Conservation (phyloP, 768 basidiomycete genomes). For the Lanmaoa pseudosensibilis region DNA sequence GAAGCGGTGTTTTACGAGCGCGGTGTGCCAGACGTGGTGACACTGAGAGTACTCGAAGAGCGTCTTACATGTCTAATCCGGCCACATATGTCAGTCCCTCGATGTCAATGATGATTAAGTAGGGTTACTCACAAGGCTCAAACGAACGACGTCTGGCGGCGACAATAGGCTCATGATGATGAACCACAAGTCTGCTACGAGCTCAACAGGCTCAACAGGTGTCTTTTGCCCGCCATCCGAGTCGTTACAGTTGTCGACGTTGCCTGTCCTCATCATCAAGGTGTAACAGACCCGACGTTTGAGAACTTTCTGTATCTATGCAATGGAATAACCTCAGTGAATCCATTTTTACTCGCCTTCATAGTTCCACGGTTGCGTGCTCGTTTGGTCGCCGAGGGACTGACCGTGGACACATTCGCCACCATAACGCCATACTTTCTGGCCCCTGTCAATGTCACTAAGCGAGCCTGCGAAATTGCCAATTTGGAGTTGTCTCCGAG, state of each 20-base stretch:
- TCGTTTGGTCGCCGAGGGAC: background rate
- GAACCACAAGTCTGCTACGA: constrained; percentile 31
- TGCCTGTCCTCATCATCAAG: background rate
- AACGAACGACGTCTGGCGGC: constrained; percentile 23
- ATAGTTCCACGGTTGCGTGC: constrained; percentile 1
- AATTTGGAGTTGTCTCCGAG: too few relatives aligned
- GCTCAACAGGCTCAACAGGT: constrained; percentile 3
- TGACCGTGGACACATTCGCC: constrained; percentile 14
- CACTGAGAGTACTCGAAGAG: constrained; percentile 25
- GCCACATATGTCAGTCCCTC: background rate
- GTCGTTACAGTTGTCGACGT: background rate
- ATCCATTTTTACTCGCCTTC: constrained; percentile 10
- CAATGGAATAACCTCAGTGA: background rate
- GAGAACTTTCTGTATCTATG: background rate
- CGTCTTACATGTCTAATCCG: constrained; percentile 25
- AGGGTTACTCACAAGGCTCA: constrained; percentile 26
- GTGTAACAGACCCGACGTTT: background rate
- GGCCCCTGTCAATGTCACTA: background rate
- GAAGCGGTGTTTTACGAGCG: constrained; percentile 26
- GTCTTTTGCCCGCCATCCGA: background rate
- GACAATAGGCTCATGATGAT: constrained; percentile 31
- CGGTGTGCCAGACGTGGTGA: constrained; percentile 29
- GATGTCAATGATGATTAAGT: too few relatives aligned
- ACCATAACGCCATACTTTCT: constrained; percentile 23
- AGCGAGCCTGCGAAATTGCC: constrained; percentile 11